These are phyloP conservation scores for Batkoa obscura DNA, from an alignment of 371 early-diverging fungal species.

Conservation along the genomic window DNA sequence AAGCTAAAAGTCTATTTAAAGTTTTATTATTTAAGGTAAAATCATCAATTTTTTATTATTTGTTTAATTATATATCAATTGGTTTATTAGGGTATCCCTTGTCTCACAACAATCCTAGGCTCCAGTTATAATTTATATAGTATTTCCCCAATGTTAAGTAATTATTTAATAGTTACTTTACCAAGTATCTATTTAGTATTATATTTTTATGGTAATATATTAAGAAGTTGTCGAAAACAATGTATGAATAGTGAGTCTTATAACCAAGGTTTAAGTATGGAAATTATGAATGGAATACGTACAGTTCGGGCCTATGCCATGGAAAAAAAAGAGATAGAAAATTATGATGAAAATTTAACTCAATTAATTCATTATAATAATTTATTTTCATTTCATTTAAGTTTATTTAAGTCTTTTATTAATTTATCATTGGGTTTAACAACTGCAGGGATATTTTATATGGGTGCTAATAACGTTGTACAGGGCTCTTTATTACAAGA, in stretches of 20 bases:
- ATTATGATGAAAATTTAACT: constrained; percentile 16
- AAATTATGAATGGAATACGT: constrained; percentile 43
- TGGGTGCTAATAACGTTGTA: constrained; percentile 50
- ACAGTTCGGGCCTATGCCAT: constrained; percentile 61
- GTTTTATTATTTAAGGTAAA: not conserved
- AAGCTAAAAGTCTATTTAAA: not conserved
- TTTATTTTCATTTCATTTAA: constrained; percentile 33
- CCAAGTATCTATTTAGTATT: not conserved
- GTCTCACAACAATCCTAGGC: not conserved
- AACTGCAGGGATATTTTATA: constrained; percentile 43
- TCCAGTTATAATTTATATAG: not conserved
- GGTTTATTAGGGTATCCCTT: not conserved
- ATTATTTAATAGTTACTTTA: not conserved
- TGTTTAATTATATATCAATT: no score
- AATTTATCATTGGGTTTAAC: not conserved
- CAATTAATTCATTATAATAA: not conserved
- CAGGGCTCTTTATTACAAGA: constrained; percentile 41
- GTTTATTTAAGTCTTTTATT: constrained; percentile 16
- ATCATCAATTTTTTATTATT: not conserved
- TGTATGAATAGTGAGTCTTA: not conserved
- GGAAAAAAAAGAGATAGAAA: constrained; percentile 30
- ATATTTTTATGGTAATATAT: not conserved
- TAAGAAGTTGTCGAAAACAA: not conserved
- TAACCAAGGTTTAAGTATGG: constrained; percentile 28
- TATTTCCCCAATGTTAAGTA: not conserved